Evolutionary conservation across 2,329 filamentous ascomycete genomes (phyloP).

Genomic region (Alternaria sp.): DNA sequence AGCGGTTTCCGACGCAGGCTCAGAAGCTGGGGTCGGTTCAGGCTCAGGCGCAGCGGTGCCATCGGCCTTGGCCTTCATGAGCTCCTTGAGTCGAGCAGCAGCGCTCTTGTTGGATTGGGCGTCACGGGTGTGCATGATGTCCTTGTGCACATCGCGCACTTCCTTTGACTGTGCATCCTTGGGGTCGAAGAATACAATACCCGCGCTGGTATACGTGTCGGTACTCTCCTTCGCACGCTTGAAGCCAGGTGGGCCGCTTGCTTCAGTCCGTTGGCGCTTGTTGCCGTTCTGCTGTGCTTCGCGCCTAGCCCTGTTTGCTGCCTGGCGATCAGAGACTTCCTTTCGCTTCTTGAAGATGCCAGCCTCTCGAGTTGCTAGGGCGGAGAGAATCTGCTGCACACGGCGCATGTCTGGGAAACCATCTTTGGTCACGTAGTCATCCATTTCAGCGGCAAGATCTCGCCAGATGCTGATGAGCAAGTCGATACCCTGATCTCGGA

Average conservation of each 20-base stretch:
- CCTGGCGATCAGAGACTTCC: constrained; percentile 82
- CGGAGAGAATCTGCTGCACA: constrained; percentile 86
- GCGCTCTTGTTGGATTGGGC: constrained; percentile 87
- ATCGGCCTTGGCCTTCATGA: constrained; percentile 64
- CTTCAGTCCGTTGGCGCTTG: constrained; percentile 42
- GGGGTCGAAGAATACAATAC: constrained; percentile 46
- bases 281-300: constrained; percentile 50
- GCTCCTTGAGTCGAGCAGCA: constrained; percentile 78
- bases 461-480: constrained; percentile 97
- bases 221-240: constrained; percentile 47
- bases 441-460: constrained; percentile 88
- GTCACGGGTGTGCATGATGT: constrained; percentile 83
- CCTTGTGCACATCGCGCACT: constrained; percentile 72
- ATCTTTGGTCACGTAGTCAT: constrained; percentile 94
- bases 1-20: constrained; percentile 24
- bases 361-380: constrained; percentile 90
- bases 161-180: constrained; percentile 46
- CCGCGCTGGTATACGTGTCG: constrained; percentile 42
- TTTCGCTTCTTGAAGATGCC: constrained; percentile 89
- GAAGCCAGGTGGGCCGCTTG: constrained; percentile 29
- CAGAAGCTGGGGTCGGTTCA: constrained; percentile 20
- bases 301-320: constrained; percentile 70
- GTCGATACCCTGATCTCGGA: constrained; percentile 96
- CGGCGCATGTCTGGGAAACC: constrained; percentile 86
- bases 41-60: constrained; percentile 33